Evolutionary conservation across 768 basidiomycete genomes (phyloP).

Genomic region (Collybiopsis confluens): DNA sequence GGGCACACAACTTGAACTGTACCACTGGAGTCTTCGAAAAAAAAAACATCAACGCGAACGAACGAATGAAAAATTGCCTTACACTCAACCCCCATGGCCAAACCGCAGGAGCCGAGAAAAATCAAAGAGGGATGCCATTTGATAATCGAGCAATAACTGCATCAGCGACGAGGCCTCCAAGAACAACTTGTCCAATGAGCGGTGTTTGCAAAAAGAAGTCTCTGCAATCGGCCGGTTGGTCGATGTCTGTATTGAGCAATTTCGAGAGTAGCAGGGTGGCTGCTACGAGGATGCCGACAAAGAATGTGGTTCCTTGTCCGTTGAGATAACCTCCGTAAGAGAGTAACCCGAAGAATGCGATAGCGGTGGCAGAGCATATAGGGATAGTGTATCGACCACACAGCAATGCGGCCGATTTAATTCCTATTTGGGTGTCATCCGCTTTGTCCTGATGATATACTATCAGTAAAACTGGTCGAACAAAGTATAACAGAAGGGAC

Average conservation of each 20-base stretch:
- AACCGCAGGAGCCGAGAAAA: too few species aligned
- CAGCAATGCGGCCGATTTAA: too few species aligned
- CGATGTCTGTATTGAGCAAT: too few species aligned
- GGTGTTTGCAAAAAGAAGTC: conserved; percentile 23
- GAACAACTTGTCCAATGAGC: conserved; percentile 22
- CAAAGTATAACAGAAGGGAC: not conserved
- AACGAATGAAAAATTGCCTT: too few species aligned
- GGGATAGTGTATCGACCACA: conserved; percentile 38
- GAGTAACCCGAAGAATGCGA: conserved; percentile 40
- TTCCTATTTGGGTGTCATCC: conserved; percentile 53
- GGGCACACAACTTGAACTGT: too few species aligned
- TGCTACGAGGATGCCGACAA: conserved; percentile 16
- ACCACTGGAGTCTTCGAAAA: too few species aligned
- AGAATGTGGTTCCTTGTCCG: conserved; percentile 35
- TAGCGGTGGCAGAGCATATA: conserved; percentile 42
- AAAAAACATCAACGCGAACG: too few species aligned
- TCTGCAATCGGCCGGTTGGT: too few species aligned
- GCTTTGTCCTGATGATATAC: conserved; percentile 41
- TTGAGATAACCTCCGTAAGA: conserved; percentile 41
- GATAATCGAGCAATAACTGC: conserved; percentile 15
- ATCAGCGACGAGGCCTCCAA: conserved; percentile 22
- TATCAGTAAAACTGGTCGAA: conserved; percentile 7
- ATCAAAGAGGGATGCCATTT: conserved; percentile 13
- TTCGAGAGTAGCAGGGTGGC: conserved; percentile 14
- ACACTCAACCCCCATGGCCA: too few species aligned